A percentile compares a stretch with the other conserved stretches of the same genome.
These are phyloP conservation scores for Malassezia globosa DNA, from an alignment of 1,284 basidiomycete species.

Conservation along the genomic window DNA sequence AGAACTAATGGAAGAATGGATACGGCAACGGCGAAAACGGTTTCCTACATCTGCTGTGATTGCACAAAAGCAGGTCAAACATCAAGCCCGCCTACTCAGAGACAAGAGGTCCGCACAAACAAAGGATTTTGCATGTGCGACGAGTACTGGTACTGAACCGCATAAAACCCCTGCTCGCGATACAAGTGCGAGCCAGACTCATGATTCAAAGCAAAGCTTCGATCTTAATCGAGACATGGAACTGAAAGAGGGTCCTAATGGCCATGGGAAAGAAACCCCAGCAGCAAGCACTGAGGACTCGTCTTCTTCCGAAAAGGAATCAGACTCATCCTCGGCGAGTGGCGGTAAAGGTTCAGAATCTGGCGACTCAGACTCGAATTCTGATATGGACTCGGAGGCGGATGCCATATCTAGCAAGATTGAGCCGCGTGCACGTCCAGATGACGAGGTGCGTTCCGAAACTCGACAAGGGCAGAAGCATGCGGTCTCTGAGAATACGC, in stretches of 20 bases:
- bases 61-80: constrained; percentile 27
- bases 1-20: constrained; percentile 42
- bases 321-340: neutral
- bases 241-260: no score
- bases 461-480: neutral
- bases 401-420: constrained; percentile 20
- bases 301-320: neutral
- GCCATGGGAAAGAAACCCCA: no score
- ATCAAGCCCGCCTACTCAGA: constrained; percentile 13
- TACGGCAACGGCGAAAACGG: constrained; percentile 40
- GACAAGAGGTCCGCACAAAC: no score
- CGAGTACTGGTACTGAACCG: neutral
- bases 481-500: neutral
- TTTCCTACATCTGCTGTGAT: constrained; percentile 35
- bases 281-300: neutral
- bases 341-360: no score
- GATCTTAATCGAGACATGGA: no score
- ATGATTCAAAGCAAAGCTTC: no score
- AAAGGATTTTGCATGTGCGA: neutral
- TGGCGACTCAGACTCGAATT: neutral
- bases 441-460: neutral
- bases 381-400: constrained; percentile 9
- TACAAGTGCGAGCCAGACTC: neutral
- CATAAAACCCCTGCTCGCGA: neutral
- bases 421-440: neutral